A percentile compares a stretch with the other conserved stretches of the same genome.
Conservation (phyloP, 768 basidiomycete genomes). For the Kwoniella botswanensis region DNA sequence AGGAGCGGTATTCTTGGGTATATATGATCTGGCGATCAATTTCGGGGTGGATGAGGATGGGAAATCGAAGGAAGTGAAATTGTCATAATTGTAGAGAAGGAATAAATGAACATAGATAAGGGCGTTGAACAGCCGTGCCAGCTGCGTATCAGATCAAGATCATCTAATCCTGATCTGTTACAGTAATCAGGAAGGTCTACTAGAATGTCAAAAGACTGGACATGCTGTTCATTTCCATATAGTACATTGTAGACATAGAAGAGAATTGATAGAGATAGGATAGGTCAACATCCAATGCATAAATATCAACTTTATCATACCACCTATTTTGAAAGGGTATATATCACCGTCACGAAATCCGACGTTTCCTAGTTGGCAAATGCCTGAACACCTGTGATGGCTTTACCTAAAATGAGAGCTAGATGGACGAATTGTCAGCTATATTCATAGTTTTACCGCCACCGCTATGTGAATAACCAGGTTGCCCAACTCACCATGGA, state of each 20-base stretch:
- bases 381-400: constrained; percentile 85
- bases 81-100: not conserved
- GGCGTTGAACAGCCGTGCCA: not conserved
- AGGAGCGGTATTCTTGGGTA: constrained; percentile 95
- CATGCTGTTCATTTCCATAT: too few species aligned
- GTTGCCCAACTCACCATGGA: constrained; percentile 48
- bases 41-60: constrained; percentile 28
- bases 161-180: too few species aligned
- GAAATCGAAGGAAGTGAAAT: not conserved
- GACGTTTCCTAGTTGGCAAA: constrained; percentile 60
- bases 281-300: constrained; percentile 2
- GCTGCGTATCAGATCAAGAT: too few species aligned
- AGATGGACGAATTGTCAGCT: not conserved
- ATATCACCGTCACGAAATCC: not conserved
- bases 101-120: not conserved
- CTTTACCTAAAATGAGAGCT: constrained; percentile 88
- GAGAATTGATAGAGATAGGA: not conserved
- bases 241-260: not conserved
- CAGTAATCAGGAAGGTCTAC: too few species aligned
- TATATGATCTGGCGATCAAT: constrained; percentile 69
- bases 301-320: not conserved
- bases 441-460: too few species aligned
- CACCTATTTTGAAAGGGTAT: too few species aligned
- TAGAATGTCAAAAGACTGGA: too few species aligned
- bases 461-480: too few species aligned